Conservation (phyloP, 345 rosid species). For the Erodium maritimum region DNA sequence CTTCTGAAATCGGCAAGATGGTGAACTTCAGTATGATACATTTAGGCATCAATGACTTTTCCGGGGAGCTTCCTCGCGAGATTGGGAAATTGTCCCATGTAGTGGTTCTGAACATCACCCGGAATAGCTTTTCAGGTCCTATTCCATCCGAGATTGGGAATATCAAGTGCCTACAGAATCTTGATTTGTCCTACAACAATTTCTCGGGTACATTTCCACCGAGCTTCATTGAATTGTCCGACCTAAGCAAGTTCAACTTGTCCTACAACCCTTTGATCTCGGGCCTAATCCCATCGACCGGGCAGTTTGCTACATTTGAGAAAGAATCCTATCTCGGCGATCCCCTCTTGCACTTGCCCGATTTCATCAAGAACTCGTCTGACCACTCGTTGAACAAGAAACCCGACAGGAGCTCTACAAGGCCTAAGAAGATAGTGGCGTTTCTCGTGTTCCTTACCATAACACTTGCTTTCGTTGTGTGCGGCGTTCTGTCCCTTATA, state of each 20-base stretch:
- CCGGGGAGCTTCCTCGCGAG: conserved; percentile 48
- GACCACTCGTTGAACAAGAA: conserved; percentile 1
- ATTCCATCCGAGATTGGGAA: conserved; percentile 57
- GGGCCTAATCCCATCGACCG: conserved; percentile 55
- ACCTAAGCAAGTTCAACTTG: conserved; percentile 71
- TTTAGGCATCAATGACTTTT: conserved; percentile 49
- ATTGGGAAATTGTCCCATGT: conserved; percentile 53
- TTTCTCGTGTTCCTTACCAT: conserved; percentile 31
- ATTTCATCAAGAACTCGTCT: conserved; percentile 28
- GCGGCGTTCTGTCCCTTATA: conserved; percentile 35
- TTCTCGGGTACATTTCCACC: conserved; percentile 68
- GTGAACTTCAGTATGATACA: conserved; percentile 51
- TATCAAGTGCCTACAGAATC: conserved; percentile 56
- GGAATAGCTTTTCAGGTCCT: conserved; percentile 47
- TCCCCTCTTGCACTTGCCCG: conserved; percentile 47
- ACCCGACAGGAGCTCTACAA: conserved; percentile 9
- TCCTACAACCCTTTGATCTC: conserved; percentile 67
- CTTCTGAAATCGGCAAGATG: conserved; percentile 53
- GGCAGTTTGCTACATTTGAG: conserved; percentile 71
- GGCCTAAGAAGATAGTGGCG: conserved; percentile 16
- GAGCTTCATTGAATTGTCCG: conserved; percentile 44
- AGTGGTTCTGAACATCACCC: conserved; percentile 49
- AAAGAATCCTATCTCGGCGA: conserved; percentile 62
- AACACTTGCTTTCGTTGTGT: conserved; percentile 22
- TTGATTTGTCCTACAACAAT: conserved; percentile 73